Conservation (phyloP, 805 yeast species). For the Lipomyces yamadae region DNA sequence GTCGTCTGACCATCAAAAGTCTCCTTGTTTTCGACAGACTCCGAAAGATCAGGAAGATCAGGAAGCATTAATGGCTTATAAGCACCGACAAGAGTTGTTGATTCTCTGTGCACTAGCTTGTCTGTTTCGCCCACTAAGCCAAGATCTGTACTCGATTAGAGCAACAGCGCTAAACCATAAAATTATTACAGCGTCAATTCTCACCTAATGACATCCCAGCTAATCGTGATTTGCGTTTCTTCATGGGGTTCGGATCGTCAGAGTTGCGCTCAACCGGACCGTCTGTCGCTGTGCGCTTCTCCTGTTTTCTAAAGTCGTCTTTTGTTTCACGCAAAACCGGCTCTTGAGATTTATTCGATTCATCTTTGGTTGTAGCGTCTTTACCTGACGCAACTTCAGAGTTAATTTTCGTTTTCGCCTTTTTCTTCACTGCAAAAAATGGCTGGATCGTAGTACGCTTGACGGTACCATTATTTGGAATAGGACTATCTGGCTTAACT, state of each 20-base stretch:
- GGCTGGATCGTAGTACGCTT: slow-evolving; percentile 1
- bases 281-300: background rate
- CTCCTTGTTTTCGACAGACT: background rate
- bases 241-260: background rate
- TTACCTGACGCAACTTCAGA: background rate
- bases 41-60: background rate
- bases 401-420: background rate
- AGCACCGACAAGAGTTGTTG: background rate
- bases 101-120: background rate
- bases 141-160: slow-evolving; percentile 3
- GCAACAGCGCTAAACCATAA: background rate
- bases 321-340: background rate
- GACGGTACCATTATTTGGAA: background rate
- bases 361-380: background rate
- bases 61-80: slow-evolving; percentile 12
- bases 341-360: background rate
- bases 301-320: background rate
- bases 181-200: background rate
- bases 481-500: background rate
- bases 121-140: slow-evolving; percentile 10
- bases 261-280: background rate
- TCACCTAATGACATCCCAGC: slow-evolving; percentile 2
- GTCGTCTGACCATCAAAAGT: background rate
- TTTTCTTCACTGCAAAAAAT: background rate
- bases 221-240: slow-evolving; percentile 1